phyloP scores from a whole-genome alignment of 495 filamentous ascomycete genomes.

The Neurospora africana region DNA sequence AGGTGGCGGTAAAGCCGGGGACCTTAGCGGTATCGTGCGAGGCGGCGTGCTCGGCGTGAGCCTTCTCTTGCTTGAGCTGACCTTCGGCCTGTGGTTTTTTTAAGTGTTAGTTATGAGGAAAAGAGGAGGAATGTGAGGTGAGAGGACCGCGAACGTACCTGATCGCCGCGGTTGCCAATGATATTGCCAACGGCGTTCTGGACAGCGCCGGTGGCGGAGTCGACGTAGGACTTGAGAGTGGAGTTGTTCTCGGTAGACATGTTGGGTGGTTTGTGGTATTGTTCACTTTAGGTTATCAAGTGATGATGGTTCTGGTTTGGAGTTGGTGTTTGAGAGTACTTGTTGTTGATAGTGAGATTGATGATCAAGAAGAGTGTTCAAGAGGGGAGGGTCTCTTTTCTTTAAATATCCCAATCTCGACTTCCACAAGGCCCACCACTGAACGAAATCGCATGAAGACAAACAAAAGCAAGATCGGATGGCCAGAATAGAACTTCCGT shows the following conservation, averaged over 20 bases:
- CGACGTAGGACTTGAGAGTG: constrained; percentile 70
- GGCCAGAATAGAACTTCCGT: neutral
- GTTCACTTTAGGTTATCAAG: constrained; percentile 1
- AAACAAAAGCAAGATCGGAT: neutral
- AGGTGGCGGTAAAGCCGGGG: constrained; percentile 56
- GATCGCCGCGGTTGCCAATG: constrained; percentile 60
- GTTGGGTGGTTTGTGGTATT: constrained; percentile 14
- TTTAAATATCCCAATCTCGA: constrained; percentile 2
- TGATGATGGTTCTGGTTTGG: neutral
- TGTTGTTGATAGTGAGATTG: constrained; percentile 1
- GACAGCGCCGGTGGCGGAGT: constrained; percentile 61
- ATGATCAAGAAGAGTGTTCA: neutral
- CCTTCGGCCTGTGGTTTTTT: constrained; percentile 34
- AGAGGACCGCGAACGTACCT: constrained; percentile 20
- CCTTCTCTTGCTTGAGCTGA: constrained; percentile 49
- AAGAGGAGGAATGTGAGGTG: too few species aligned
- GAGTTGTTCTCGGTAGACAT: constrained; percentile 68
- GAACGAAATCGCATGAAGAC: neutral
- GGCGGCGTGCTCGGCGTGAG: constrained; percentile 50
- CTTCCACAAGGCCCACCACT: neutral
- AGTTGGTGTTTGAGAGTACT: neutral
- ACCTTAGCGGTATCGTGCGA: constrained; percentile 65
- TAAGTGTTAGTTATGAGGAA: neutral
- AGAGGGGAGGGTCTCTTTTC: neutral
- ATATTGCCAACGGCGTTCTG: constrained; percentile 62